Evolutionary conservation across 306 rosid species (phyloP), one percentile per base, ranked within the genome.

Genomic region (Casuarina equisetifolia): DNA sequence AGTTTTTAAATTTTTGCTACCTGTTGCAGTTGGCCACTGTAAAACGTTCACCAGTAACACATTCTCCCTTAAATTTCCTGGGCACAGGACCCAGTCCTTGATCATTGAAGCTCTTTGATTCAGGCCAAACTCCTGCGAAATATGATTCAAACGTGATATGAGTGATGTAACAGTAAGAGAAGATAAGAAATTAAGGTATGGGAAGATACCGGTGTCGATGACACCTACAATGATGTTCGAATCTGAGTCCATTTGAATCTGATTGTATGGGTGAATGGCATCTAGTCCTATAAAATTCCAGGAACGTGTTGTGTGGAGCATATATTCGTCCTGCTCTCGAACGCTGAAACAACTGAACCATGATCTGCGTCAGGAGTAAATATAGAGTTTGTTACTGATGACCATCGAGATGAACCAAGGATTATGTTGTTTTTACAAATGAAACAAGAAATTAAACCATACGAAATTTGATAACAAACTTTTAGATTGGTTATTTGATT

Each of bases 81-180:
- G 97, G 93, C 73, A 82, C 86, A 6, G 97, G 88, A 50, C 92
- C 93, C 74, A 88, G 77, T 82, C 92, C 97, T 70, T 83, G 62
- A 73, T 89, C 91, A 10, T 39, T 80, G 86, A 91, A 91, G 88
- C 94, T 91, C 80, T 83, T 81, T 0, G 97, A 89, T 83, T 89
- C 94, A 0, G 94, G 97, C 97, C 97, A 91, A 72, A 91, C 69
- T 43, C 97, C 90, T 88, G 80, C 53, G 80, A 66, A 74, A 16
- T 61, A 77, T 68, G 13, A 75, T 49, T 25, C 53, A 45, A 59
- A 50, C 36, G 12, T 12, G 36, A 52, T 40, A 9, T 70, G 70
- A 25, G 62, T 68, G 64, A 69, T 51, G 68, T 17, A 69, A 70
- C 36, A 16, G 17, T 36, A 19, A 17, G 35, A 58, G 52, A 64